Base-by-base conservation (phyloP, 2,329 filamentous ascomycete species). In the Epichloe gansuensis region DNA sequence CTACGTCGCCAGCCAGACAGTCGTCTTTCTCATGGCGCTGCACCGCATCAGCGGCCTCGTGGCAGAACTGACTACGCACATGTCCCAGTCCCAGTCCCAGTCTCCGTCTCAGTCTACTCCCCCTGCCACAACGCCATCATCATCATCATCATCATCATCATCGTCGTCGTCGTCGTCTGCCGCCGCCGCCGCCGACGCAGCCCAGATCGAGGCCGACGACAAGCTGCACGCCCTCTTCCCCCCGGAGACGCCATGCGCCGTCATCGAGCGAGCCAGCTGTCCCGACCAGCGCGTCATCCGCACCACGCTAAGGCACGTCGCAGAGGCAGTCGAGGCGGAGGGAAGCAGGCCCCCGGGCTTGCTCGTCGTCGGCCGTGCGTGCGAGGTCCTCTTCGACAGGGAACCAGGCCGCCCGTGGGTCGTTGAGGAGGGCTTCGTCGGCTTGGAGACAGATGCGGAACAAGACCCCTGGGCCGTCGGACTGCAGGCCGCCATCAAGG, bases 21-120 rank as follows among this genome's bases (percentile, higher is more conserved):
- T 93, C 1, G 87, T 98, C 4, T 95, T 97, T 58, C 71, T 98
- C 47, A 98, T 98, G 93, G 89, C 89, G 4, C 71, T 98, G 56
- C 93, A 98, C 69, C 80, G 93, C 49, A 82, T 98, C 15, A 72
- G 70, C 3, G 85, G 81, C 0, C 72, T 98, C 1, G 77, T 96
- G 0, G 73, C 75, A 6, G 86, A 87, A 61, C 71, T 98, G 54
- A 85, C 80, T 0, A 66, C 64, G 11, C 66, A 70, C 11, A 56
- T 66, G 3, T 67, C 71, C 48, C 17, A 21, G 17, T 21, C 17
- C 2, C 17, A 1, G 17, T 21, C 39, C 3, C 39, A 15, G 15
- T 40, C 39, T 5, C 13, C 12, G 1, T 12, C 39, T 27, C 47
- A 15, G 31, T 4, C 17, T 35, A 53, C 52, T 6, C 54, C 56